phyloP scores from a whole-genome alignment of 768 basidiomycete genomes.

The Mycena crocata region DNA sequence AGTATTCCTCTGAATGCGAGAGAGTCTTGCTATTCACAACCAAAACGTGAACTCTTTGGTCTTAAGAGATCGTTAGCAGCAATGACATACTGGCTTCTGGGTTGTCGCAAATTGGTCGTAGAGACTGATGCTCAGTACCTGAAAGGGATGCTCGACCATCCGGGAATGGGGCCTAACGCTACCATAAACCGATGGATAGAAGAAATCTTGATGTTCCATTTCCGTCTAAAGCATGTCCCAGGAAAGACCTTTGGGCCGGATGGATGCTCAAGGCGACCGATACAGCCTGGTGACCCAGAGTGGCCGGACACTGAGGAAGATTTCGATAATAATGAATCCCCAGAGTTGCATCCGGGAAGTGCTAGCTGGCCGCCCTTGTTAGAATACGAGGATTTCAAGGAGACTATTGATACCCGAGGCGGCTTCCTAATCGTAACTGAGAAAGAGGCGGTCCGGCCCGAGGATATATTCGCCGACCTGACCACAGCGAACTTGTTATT shows the following conservation, averaged over 20 bases:
- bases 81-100: slow-evolving; percentile 31
- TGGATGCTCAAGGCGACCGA: neutral
- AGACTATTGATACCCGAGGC: no score
- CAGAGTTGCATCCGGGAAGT: neutral
- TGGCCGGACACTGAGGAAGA: neutral
- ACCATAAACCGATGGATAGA: slow-evolving; percentile 52
- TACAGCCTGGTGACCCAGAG: neutral
- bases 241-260: slow-evolving; percentile 7
- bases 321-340: neutral
- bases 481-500: no score
- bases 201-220: slow-evolving; percentile 45
- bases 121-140: no score
- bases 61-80: slow-evolving; percentile 39
- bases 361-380: no score
- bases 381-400: no score
- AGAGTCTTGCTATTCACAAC: slow-evolving; percentile 48
- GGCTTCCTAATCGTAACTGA: no score
- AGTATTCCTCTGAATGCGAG: slow-evolving; percentile 50
- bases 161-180: slow-evolving; percentile 46
- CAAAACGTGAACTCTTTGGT: slow-evolving; percentile 54
- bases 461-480: no score
- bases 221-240: slow-evolving; percentile 41
- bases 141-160: slow-evolving; percentile 47
- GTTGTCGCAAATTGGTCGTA: slow-evolving; percentile 41
- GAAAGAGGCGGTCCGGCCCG: no score